phyloP scores from a whole-genome alignment of 805 yeast genomes.

The Wickerhamiella parazyma region DNA sequence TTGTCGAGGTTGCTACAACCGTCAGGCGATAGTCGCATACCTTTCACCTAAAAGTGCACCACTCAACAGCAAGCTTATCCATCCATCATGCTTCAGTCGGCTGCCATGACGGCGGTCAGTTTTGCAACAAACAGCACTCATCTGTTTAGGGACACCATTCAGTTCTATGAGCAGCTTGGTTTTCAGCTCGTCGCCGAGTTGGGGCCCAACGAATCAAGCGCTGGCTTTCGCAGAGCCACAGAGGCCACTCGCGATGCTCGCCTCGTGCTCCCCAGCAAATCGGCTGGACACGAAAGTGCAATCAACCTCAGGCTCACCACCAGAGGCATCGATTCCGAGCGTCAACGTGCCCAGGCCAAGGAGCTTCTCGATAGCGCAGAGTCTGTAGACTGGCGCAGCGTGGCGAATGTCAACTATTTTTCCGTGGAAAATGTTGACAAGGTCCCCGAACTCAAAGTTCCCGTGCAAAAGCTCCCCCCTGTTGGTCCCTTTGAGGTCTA shows the following conservation, averaged over 20 bases:
- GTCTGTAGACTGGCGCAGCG: constrained; percentile 37
- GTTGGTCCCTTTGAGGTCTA: constrained; percentile 66
- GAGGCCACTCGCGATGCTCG: constrained; percentile 23
- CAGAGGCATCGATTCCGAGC: constrained; percentile 17
- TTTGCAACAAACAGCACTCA: constrained; percentile 36
- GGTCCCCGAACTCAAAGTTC: constrained; percentile 23
- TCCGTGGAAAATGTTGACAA: constrained; percentile 31
- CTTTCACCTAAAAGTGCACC: too few species aligned
- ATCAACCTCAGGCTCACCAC: constrained; percentile 23
- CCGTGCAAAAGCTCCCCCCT: constrained; percentile 48
- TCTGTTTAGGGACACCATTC: constrained; percentile 34
- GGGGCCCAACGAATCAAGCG: constrained; percentile 16
- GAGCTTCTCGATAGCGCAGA: constrained; percentile 14
- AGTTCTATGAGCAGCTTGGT: constrained; percentile 44
- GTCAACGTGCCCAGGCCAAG: constrained; percentile 15
- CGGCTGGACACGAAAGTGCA: constrained; percentile 19
- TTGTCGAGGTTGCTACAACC: too few species aligned
- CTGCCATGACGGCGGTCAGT: constrained; percentile 21
- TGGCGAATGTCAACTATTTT: constrained; percentile 34
- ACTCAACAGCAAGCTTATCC: not conserved
- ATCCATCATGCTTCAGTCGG: constrained; percentile 18
- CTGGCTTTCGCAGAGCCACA: constrained; percentile 17
- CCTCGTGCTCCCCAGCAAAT: constrained; percentile 19
- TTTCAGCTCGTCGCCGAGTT: constrained; percentile 28
- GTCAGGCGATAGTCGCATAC: too few species aligned